phyloP scores from a whole-genome alignment of 805 yeast genomes.

The Candida chauliodis region DNA sequence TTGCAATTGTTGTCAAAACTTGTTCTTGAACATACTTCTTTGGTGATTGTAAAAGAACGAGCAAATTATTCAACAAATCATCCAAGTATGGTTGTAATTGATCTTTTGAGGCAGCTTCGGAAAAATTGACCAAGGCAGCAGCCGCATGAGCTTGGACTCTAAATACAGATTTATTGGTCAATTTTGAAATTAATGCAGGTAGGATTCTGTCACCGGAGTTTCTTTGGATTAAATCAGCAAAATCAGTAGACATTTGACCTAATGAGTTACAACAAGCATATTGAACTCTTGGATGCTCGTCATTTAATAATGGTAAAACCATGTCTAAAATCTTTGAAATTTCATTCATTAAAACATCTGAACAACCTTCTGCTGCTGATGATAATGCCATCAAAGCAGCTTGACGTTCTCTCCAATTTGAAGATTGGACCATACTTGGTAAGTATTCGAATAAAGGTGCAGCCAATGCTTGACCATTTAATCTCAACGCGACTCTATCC shows the following conservation, averaged over 20 bases:
- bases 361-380: constrained; percentile 96
- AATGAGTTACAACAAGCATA: constrained; percentile 96
- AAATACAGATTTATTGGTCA: constrained; percentile 70
- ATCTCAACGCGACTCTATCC: constrained; percentile 80
- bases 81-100: constrained; percentile 92
- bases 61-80: constrained; percentile 65
- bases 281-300: constrained; percentile 90
- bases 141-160: constrained; percentile 98
- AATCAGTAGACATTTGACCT: constrained; percentile 96
- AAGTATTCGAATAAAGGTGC: constrained; percentile 82
- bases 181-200: constrained; percentile 83
- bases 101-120: constrained; percentile 87
- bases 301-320: constrained; percentile 80
- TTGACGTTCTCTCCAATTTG: constrained; percentile 90
- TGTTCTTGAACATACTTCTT: constrained; percentile 96
- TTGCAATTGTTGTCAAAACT: constrained; percentile 92
- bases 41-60: constrained; percentile 76
- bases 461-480: constrained; percentile 81
- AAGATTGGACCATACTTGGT: constrained; percentile 75
- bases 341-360: constrained; percentile 79
- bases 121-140: constrained; percentile 93
- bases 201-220: constrained; percentile 74
- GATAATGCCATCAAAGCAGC: constrained; percentile 97
- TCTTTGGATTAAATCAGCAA: constrained; percentile 83
- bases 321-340: constrained; percentile 78